These are phyloP conservation scores for Discostella pseudostelligera DNA, from an alignment of 108 stramenopile genomes.

Conservation along the genomic window DNA sequence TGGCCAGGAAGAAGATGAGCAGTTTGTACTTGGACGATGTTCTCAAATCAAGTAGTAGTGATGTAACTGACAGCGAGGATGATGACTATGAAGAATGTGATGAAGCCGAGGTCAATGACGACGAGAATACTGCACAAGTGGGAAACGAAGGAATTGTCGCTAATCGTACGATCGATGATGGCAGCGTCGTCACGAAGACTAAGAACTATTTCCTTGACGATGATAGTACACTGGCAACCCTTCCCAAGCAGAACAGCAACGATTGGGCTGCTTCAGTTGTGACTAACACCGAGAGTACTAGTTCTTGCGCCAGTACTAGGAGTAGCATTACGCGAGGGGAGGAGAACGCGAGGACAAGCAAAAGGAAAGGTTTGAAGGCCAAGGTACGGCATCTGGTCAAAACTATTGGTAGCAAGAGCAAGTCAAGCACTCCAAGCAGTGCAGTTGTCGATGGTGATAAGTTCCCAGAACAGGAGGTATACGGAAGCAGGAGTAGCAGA, in stretches of 20 bases:
- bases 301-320: neutral
- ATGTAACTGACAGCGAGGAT: too few relatives aligned
- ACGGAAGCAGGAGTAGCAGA: neutral
- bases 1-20: too few relatives aligned
- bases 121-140: neutral
- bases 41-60: too few relatives aligned
- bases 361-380: neutral
- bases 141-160: neutral
- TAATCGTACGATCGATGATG: neutral
- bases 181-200: neutral
- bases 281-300: neutral
- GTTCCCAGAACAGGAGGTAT: neutral
- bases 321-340: neutral
- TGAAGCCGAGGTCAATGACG: neutral
- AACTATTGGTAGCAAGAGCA: neutral
- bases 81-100: neutral
- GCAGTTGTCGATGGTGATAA: too few relatives aligned
- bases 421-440: neutral
- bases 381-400: slow-evolving; percentile 1
- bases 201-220: neutral
- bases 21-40: too few relatives aligned
- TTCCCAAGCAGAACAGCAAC: neutral
- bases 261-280: neutral
- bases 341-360: neutral
- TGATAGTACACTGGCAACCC: neutral